These are phyloP conservation scores for Phytophthora quininea DNA, from an alignment of 352 stramenopile species.

Conservation along the genomic window DNA sequence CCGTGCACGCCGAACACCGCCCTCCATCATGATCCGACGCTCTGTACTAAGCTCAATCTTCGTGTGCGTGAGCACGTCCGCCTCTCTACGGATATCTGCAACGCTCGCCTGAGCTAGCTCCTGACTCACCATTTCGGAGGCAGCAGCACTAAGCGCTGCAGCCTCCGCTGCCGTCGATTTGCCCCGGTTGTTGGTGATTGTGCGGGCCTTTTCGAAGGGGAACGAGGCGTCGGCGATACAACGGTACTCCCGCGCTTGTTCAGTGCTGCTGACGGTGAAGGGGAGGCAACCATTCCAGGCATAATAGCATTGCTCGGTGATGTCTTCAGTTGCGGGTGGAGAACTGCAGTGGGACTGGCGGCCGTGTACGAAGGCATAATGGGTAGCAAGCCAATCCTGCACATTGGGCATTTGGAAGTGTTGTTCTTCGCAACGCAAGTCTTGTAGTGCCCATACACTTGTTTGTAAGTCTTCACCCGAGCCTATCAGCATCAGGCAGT, in stretches of 20 bases:
- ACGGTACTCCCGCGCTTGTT: constrained; percentile 66
- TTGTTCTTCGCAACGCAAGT: constrained; percentile 81
- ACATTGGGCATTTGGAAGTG: constrained; percentile 84
- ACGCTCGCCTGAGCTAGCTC: constrained; percentile 70
- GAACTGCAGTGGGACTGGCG: constrained; percentile 32
- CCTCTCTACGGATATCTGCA: constrained; percentile 80
- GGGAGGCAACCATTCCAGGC: constrained; percentile 18
- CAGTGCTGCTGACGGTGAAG: constrained; percentile 45
- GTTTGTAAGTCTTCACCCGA: constrained; percentile 86
- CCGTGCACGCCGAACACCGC: constrained; percentile 33
- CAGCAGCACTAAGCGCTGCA: constrained; percentile 31
- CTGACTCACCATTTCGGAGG: constrained; percentile 39
- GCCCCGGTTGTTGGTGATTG: constrained; percentile 42
- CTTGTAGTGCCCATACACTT: constrained; percentile 87
- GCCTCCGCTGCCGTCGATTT: constrained; percentile 42
- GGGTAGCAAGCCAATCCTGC: constrained; percentile 77
- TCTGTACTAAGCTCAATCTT: constrained; percentile 77
- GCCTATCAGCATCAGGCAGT: constrained; percentile 23
- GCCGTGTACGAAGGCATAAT: constrained; percentile 40
- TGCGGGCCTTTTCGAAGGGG: constrained; percentile 78
- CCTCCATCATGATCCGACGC: constrained; percentile 82
- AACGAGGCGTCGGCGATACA: constrained; percentile 66
- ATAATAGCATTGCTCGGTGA: constrained; percentile 15
- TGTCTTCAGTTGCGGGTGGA: constrained; percentile 29
- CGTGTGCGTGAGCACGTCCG: constrained; percentile 86